Evolutionary conservation across 768 basidiomycete species (phyloP).

Genomic region (Trametes cubensis): DNA sequence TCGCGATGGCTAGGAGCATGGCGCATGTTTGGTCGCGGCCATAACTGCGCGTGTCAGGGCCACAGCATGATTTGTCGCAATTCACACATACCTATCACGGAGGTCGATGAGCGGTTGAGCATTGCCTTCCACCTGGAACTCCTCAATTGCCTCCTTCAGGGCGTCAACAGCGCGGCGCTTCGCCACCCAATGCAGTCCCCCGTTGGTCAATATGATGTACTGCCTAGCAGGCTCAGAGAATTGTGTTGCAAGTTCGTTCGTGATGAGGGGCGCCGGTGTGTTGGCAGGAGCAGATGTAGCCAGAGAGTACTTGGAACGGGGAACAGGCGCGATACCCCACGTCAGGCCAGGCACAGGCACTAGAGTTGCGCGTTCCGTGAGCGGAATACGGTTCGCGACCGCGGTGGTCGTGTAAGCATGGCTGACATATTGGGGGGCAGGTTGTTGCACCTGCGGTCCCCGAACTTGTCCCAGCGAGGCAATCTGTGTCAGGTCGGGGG

Average conservation of each 20-base stretch:
- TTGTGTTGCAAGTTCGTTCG: conserved; percentile 83
- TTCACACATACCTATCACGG: conserved; percentile 66
- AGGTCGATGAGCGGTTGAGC: conserved; percentile 83
- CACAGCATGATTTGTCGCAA: not conserved
- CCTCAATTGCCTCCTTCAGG: conserved; percentile 79
- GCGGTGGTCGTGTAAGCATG: conserved; percentile 39
- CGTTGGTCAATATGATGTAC: conserved; percentile 88
- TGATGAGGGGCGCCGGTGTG: conserved; percentile 53
- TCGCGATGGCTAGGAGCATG: conserved; percentile 85
- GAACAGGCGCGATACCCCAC: conserved; percentile 76
- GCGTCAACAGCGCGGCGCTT: conserved; percentile 88
- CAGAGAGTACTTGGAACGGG: conserved; percentile 36
- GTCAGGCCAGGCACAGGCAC: conserved; percentile 81
- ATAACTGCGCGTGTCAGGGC: conserved; percentile 55
- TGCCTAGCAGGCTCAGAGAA: conserved; percentile 73
- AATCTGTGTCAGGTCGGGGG: conserved; percentile 76
- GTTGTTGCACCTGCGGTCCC: conserved; percentile 43
- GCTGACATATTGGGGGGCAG: conserved; percentile 42
- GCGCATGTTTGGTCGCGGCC: conserved; percentile 91
- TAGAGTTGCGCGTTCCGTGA: conserved; percentile 77
- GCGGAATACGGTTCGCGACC: conserved; percentile 55
- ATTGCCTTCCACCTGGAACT: conserved; percentile 74
- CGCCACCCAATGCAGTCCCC: conserved; percentile 76
- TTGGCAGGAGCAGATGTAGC: conserved; percentile 34
- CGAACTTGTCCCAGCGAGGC: conserved; percentile 71